These are phyloP conservation scores for Syzygium grande DNA, from an alignment of 345 rosid species.

Conservation along the genomic window DNA sequence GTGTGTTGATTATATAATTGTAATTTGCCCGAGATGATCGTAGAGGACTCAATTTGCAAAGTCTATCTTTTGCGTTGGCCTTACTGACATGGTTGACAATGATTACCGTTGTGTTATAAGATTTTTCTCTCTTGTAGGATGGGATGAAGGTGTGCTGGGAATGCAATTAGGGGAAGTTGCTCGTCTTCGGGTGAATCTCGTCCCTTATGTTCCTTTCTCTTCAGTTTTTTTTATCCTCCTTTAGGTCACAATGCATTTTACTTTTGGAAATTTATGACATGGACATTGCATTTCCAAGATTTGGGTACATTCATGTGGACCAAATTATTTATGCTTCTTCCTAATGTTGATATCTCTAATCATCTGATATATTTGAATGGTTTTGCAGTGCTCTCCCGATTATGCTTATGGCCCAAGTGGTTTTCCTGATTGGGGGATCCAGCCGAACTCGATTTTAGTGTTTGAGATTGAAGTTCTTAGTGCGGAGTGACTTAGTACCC, in stretches of 20 bases:
- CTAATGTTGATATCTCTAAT: neutral
- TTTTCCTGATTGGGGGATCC: conserved; percentile 83
- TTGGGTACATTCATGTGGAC: neutral
- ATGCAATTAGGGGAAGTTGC: conserved; percentile 96
- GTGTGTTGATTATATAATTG: neutral
- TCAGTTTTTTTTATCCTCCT: neutral
- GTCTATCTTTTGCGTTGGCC: neutral
- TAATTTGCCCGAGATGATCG: neutral
- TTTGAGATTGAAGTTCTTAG: conserved; percentile 84
- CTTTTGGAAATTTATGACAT: neutral
- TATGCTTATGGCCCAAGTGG: conserved; percentile 87
- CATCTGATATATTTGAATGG: neutral
- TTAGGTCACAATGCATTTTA: neutral
- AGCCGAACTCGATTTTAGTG: conserved; percentile 71
- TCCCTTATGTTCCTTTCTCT: neutral
- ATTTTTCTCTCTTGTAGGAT: conserved; percentile 39
- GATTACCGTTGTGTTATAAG: neutral
- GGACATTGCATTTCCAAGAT: neutral
- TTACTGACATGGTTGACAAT: neutral
- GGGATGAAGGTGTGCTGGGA: conserved; percentile 98
- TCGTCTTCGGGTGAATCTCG: conserved; percentile 66
- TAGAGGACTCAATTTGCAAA: neutral
- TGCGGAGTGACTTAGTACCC: conserved; percentile 21
- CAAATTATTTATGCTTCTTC: neutral
- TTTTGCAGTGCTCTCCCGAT: conserved; percentile 82